Evolutionary conservation across 139 green algal species (phyloP).

Genomic region (Volvox africanus): DNA sequence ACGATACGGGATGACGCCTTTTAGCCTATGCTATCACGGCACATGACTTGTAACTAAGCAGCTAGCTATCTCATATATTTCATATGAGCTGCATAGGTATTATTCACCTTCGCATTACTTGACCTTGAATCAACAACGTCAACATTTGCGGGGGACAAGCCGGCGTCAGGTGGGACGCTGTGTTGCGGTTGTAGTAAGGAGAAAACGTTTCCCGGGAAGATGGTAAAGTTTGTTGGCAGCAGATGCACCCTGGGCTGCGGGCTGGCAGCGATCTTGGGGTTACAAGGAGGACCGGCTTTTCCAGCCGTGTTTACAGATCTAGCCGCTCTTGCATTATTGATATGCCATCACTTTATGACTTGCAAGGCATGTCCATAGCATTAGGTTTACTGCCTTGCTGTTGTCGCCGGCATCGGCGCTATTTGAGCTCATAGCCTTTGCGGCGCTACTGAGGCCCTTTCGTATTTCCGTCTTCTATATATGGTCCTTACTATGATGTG

Average conservation of each 20-base stretch:
- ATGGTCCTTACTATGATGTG: neutral
- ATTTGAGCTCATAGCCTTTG: conserved; percentile 16
- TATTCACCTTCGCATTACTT: neutral
- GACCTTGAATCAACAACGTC: neutral
- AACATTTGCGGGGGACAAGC: neutral
- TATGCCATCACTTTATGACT: neutral
- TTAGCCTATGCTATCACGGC: too few species aligned
- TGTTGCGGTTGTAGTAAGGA: too few species aligned
- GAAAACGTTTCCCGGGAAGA: too few species aligned
- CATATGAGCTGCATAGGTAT: neutral
- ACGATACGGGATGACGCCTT: too few species aligned
- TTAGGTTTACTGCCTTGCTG: neutral
- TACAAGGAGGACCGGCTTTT: conserved; percentile 3
- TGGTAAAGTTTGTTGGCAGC: too few species aligned
- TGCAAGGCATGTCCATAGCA: neutral
- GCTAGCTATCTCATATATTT: neutral
- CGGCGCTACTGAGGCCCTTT: neutral
- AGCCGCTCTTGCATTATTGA: neutral
- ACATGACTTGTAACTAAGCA: neutral
- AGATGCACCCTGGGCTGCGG: too few species aligned
- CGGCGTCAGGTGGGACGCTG: neutral
- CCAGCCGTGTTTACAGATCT: neutral
- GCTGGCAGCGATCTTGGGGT: neutral
- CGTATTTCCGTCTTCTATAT: neutral
- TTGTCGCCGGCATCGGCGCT: neutral